phyloP scores from a whole-genome alignment of 2,329 filamentous ascomycete species.

The Ceratocystis cacaofunesta region DNA sequence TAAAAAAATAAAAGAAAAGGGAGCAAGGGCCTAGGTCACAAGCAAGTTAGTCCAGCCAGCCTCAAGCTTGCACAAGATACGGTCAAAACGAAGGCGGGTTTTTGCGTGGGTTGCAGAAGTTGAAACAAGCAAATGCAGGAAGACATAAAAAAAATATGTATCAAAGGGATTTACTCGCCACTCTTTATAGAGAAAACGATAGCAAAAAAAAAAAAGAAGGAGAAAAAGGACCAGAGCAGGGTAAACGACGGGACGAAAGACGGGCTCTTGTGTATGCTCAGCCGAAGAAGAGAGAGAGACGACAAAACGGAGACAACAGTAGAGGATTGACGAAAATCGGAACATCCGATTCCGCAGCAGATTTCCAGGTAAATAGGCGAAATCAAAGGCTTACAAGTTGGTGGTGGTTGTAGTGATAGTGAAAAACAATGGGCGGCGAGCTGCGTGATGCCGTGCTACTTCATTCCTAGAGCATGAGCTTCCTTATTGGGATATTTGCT shows the following conservation, averaged over 20 bases:
- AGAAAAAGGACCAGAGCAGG: neutral
- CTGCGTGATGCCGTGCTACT: constrained; percentile 4
- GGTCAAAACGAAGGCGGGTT: constrained; percentile 2
- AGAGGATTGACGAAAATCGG: neutral
- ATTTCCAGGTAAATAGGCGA: neutral
- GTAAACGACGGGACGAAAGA: neutral
- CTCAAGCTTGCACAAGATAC: neutral
- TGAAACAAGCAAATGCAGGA: constrained; percentile 3
- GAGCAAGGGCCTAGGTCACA: neutral
- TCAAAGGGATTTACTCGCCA: neutral
- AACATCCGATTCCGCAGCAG: neutral
- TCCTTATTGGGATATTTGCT: neutral
- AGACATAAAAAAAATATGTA: neutral
- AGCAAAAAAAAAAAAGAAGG: neutral
- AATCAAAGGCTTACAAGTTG: neutral
- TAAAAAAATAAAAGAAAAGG: neutral
- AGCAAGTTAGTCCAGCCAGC: neutral
- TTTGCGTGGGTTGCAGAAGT: constrained; percentile 1
- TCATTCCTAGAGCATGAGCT: constrained; percentile 1
- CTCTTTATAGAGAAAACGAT: neutral
- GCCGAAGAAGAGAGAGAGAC: neutral
- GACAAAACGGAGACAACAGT: neutral
- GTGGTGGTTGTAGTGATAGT: neutral
- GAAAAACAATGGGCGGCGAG: neutral
- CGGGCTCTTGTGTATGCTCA: neutral